phyloP scores from a whole-genome alignment of 2,329 filamentous ascomycete species.

The Cercospora nicotianae region DNA sequence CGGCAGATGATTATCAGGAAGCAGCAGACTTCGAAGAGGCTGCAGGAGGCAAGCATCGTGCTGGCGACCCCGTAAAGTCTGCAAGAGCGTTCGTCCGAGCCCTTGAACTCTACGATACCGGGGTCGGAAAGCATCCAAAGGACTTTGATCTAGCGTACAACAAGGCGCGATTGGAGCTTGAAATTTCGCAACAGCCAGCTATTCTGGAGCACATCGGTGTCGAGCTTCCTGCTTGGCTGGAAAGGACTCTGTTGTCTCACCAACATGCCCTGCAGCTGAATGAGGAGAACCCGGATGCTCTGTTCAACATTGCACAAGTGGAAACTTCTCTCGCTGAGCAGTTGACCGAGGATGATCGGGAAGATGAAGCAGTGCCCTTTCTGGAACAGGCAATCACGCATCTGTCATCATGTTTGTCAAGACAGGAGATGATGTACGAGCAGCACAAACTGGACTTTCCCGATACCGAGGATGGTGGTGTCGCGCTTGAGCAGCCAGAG shows the following conservation, averaged over 20 bases:
- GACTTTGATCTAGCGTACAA: conserved; percentile 75
- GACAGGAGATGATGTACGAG: conserved; percentile 49
- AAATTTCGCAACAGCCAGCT: conserved; percentile 66
- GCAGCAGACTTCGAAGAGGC: conserved; percentile 69
- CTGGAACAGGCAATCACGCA: conserved; percentile 63
- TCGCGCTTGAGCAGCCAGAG: conserved; percentile 28
- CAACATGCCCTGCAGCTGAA: conserved; percentile 60
- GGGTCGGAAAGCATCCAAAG: conserved; percentile 58
- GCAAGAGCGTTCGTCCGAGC: conserved; percentile 63
- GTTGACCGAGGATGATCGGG: conserved; percentile 52
- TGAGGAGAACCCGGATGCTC: conserved; percentile 63
- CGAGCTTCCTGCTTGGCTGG: conserved; percentile 56
- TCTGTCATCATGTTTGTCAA: conserved; percentile 53
- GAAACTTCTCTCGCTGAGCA: conserved; percentile 66
- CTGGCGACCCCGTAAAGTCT: conserved; percentile 67
- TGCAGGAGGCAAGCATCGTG: conserved; percentile 72
- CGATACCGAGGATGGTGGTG: conserved; percentile 38
- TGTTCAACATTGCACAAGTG: conserved; percentile 73
- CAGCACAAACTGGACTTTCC: conserved; percentile 39
- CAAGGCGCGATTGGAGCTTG: conserved; percentile 70
- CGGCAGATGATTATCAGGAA: conserved; percentile 67
- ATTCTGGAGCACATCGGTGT: conserved; percentile 60
- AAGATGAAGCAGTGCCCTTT: conserved; percentile 52
- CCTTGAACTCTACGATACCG: conserved; percentile 65
- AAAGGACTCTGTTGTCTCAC: conserved; percentile 64